Percentiles rank a stretch among this genome's conserved stretches.
phyloP scores from a whole-genome alignment of 176 grass and related monocot species.

The Pontederia crassipes region DNA sequence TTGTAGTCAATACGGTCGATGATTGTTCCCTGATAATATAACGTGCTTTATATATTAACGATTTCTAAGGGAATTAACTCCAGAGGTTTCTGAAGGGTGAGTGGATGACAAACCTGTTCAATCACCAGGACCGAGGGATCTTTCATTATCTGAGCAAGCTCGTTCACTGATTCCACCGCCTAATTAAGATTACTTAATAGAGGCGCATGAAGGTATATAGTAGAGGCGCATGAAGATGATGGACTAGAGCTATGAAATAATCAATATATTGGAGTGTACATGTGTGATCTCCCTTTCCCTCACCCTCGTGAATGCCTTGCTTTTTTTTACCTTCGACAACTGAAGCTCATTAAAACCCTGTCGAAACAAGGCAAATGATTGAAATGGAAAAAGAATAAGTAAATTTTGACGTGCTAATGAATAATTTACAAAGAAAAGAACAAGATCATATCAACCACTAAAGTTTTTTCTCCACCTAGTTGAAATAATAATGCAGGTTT shows the following conservation, averaged over 20 bases:
- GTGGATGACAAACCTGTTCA: background rate
- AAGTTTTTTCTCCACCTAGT: background rate
- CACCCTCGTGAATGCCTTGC: constrained; percentile 87
- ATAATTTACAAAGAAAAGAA: too few species aligned
- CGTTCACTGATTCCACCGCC: background rate
- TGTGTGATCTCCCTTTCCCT: constrained; percentile 93
- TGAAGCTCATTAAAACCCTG: constrained; percentile 94
- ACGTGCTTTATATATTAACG: background rate
- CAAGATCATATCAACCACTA: background rate
- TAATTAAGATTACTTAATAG: background rate
- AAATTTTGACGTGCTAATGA: too few species aligned
- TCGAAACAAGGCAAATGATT: constrained; percentile 2
- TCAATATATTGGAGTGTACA: constrained; percentile 15
- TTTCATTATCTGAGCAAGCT: background rate
- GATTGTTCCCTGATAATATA: background rate
- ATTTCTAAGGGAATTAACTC: background rate
- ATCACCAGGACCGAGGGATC: background rate
- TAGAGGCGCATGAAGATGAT: too few species aligned
- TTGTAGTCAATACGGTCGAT: background rate
- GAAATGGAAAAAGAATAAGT: too few species aligned
- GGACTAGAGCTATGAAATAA: too few species aligned
- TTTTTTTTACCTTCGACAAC: constrained; percentile 90
- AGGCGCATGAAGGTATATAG: too few species aligned
- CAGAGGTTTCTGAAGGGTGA: background rate
- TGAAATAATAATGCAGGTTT: too few species aligned